phyloP scores from a whole-genome alignment of 768 basidiomycete species.

The Hypsizygus marmoreus region DNA sequence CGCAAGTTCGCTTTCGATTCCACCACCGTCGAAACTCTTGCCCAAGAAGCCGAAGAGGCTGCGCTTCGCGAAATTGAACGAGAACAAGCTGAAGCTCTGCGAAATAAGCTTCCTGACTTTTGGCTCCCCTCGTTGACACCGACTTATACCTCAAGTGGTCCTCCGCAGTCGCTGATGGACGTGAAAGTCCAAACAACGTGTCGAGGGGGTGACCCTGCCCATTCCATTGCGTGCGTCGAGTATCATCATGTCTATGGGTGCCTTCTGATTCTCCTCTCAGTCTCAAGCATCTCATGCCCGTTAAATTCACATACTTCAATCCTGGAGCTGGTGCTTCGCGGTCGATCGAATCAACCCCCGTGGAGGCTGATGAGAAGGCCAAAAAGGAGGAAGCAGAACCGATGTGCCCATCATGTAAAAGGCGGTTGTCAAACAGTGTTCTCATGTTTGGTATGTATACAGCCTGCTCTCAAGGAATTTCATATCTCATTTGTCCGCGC shows the following conservation, averaged over 20 bases:
- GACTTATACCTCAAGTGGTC: slow-evolving; percentile 63
- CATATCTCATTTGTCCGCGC: background rate
- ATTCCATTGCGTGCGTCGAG: slow-evolving; percentile 65
- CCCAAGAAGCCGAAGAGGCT: slow-evolving; percentile 84
- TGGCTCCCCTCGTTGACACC: slow-evolving; percentile 96
- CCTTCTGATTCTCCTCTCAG: slow-evolving; percentile 39
- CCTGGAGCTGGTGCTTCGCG: slow-evolving; percentile 35
- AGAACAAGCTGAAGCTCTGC: slow-evolving; percentile 84
- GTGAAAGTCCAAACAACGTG: slow-evolving; percentile 90
- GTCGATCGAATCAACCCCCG: slow-evolving; percentile 40
- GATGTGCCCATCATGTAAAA: slow-evolving; percentile 90
- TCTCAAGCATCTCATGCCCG: slow-evolving; percentile 78
- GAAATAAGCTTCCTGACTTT: slow-evolving; percentile 91
- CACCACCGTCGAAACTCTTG: slow-evolving; percentile 66
- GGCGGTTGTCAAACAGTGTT: slow-evolving; percentile 75
- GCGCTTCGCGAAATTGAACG: slow-evolving; percentile 81
- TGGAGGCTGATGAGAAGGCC: slow-evolving; percentile 34
- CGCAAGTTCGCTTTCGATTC: slow-evolving; percentile 87
- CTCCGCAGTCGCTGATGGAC: slow-evolving; percentile 69
- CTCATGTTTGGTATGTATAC: slow-evolving; percentile 71
- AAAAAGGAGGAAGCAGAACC: slow-evolving; percentile 60
- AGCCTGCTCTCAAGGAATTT: no score
- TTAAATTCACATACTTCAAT: slow-evolving; percentile 70
- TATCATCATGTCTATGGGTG: no score
- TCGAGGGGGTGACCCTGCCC: slow-evolving; percentile 75